Evolutionary conservation across 768 basidiomycete species (phyloP).

Genomic region (Boletus vinaceobasis): DNA sequence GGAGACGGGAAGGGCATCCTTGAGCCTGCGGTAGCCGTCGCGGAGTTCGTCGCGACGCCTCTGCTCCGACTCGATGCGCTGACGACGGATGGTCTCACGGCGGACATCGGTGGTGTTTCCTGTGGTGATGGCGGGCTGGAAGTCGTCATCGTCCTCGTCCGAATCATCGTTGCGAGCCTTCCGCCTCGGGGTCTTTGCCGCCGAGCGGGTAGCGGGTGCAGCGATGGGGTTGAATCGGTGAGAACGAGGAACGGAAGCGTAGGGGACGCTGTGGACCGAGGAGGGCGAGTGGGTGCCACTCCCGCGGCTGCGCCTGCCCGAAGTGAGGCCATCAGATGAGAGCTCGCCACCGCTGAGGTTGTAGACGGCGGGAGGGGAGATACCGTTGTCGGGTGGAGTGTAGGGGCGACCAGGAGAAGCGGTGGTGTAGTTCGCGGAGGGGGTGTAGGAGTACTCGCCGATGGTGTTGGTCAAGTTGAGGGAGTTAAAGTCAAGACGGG

Average conservation of each 20-base stretch:
- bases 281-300: constrained; percentile 57
- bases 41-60: constrained; percentile 88
- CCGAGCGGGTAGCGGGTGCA: constrained; percentile 48
- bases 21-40: constrained; percentile 87
- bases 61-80: constrained; percentile 94
- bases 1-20: constrained; percentile 83
- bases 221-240: constrained; percentile 76
- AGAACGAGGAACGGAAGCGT: constrained; percentile 66
- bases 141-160: constrained; percentile 74
- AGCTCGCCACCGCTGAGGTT: constrained; percentile 67
- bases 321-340: constrained; percentile 67
- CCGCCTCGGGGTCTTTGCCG: constrained; percentile 47
- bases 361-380: constrained; percentile 73
- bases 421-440: constrained; percentile 52
- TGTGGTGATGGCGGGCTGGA: constrained; percentile 49
- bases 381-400: constrained; percentile 64
- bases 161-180: constrained; percentile 60
- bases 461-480: constrained; percentile 56
- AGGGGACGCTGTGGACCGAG: constrained; percentile 46
- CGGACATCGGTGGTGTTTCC: constrained; percentile 60
- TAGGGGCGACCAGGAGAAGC: constrained; percentile 56
- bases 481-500: constrained; percentile 61
- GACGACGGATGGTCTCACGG: constrained; percentile 86
- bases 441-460: constrained; percentile 57
- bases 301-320: constrained; percentile 67